Base-by-base conservation (phyloP, 148 eudicot genomes). In the Tetragonia tetragonoides region DNA sequence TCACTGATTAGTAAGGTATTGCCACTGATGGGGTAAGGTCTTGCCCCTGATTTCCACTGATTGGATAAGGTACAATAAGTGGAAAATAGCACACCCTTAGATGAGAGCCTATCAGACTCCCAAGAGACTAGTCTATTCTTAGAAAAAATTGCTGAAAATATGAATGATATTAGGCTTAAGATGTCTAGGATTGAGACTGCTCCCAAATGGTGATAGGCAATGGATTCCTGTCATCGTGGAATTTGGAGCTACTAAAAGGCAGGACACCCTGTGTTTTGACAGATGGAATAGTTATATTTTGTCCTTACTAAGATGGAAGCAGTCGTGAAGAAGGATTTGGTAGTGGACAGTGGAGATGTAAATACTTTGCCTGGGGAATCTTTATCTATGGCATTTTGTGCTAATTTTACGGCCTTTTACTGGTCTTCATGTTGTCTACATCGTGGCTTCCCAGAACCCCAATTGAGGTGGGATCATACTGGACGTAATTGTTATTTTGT, bases 301-400 rank as follows among this genome's bases (percentile, higher is more conserved):
- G 20, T 23, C 24, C n/a, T 57, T 34, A 6, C 16, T 42, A 37
- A 37, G 46, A 7, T 9, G 15, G 57, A 41, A 24, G 47, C 37
- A 15, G 37, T 74, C 46, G 69, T 18, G 23, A 68, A 21, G 37
- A 64, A 44, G 74, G 68, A 64, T 75, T 46, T 68, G 64, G 11
- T 63, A 56, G 41, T 56, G 57, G 71, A 68, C 49, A 10, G 44
- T 67, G 42, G 46, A 61, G 78, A 34, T 75, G 66, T 75, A n/a
- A 38, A 41, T 21, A 47, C 8, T 70, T 57, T 66, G 66, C 18
- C 65, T 16, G 38, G 14, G 73, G 20, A 16, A 57, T 21, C 0
- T 53, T 9, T 38, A n/a, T 15, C 37, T 47, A 18, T 68, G 20
- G 21, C 16, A 20, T 0, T 69, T 17, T 68, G 5, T 23, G 12